These are phyloP conservation scores for Candolleomyces aberdarensis DNA, from an alignment of 768 basidiomycete species.

Conservation along the genomic window DNA sequence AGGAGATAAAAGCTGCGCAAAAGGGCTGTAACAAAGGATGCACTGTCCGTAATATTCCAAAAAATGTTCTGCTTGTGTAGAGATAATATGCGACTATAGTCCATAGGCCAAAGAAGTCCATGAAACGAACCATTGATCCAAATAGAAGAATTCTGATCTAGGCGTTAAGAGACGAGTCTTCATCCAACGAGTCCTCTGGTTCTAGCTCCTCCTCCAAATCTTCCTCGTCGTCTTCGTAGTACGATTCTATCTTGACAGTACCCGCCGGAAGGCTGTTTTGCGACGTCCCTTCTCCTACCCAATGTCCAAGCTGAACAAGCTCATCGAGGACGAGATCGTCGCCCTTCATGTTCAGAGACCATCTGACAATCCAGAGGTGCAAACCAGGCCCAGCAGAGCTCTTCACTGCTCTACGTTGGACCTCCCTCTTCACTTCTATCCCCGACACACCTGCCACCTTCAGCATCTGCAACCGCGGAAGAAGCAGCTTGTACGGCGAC, in stretches of 20 bases:
- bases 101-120: no score
- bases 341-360: constrained; percentile 30
- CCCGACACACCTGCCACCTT: constrained; percentile 27
- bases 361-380: constrained; percentile 29
- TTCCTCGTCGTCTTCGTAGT: constrained; percentile 27
- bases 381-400: constrained; percentile 7
- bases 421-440: constrained; percentile 14
- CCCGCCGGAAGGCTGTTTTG: constrained; percentile 10
- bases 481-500: constrained; percentile 9
- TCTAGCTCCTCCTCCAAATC: constrained; percentile 18
- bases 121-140: background rate
- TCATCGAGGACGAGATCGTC: constrained; percentile 34
- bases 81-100: no score
- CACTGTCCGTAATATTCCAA: no score
- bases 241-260: constrained; percentile 26
- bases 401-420: constrained; percentile 1
- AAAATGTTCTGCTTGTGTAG: no score
- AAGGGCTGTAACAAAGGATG: no score
- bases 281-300: constrained; percentile 10
- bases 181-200: constrained; percentile 5
- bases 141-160: background rate
- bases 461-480: constrained; percentile 25
- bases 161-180: background rate
- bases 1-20: no score
- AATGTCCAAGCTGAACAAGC: constrained; percentile 33